These are phyloP conservation scores for Stagonosporopsis chrysanthemi DNA, from an alignment of 2,329 filamentous ascomycete genomes.

Conservation along the genomic window DNA sequence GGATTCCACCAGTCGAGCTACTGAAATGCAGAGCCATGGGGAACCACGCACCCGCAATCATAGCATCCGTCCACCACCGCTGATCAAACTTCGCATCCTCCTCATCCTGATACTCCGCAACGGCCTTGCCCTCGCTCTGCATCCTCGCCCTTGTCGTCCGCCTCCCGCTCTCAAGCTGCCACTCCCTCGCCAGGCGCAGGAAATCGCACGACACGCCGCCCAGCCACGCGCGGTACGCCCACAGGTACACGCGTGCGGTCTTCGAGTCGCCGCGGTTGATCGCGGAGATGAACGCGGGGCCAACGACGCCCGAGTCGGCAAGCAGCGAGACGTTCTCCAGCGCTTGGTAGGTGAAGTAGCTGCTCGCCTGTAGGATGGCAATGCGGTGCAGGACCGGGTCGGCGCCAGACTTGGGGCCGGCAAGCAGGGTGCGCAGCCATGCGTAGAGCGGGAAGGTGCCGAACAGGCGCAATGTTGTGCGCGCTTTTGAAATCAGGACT, in stretches of 20 bases:
- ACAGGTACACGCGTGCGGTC: slow-evolving; percentile 50
- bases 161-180: slow-evolving; percentile 50
- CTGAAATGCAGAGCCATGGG: slow-evolving; percentile 55
- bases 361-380: slow-evolving; percentile 50
- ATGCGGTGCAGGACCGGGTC: slow-evolving; percentile 54
- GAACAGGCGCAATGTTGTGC: slow-evolving; percentile 55
- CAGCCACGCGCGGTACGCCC: slow-evolving; percentile 54
- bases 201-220: slow-evolving; percentile 55
- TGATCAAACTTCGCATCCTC: slow-evolving; percentile 47
- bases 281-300: slow-evolving; percentile 43
- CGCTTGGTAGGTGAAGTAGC: slow-evolving; percentile 55
- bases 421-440: slow-evolving; percentile 52
- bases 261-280: slow-evolving; percentile 48
- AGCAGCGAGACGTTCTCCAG: slow-evolving; percentile 55
- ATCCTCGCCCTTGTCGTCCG: slow-evolving; percentile 39
- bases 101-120: slow-evolving; percentile 46
- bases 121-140: slow-evolving; percentile 37
- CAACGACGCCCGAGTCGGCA: slow-evolving; percentile 52
- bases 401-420: slow-evolving; percentile 52
- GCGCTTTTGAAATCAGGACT: slow-evolving; percentile 51
- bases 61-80: slow-evolving; percentile 54
- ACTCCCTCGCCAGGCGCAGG: slow-evolving; percentile 52
- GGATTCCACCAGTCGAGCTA: slow-evolving; percentile 48
- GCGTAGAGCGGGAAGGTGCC: slow-evolving; percentile 55
- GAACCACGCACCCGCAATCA: slow-evolving; percentile 54